Evolutionary conservation across 805 yeast genomes (phyloP).

Genomic region (Novakomyces olei): DNA sequence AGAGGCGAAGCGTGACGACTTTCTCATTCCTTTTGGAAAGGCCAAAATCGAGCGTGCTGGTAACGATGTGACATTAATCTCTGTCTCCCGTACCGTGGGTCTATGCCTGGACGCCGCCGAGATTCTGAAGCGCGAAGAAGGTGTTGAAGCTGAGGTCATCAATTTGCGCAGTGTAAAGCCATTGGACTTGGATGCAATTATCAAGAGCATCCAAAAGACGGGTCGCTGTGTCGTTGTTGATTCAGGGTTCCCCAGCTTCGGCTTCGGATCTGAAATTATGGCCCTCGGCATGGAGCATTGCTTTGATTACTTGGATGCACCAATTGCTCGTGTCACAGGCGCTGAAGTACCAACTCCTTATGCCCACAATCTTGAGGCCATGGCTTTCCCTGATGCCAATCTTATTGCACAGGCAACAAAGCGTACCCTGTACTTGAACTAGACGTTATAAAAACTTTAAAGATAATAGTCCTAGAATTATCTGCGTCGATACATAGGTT

Average conservation of each 20-base stretch:
- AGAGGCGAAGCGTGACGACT: conserved; percentile 75
- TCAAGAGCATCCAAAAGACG: conserved; percentile 84
- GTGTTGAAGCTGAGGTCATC: conserved; percentile 77
- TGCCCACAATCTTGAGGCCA: conserved; percentile 85
- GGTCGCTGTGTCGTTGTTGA: conserved; percentile 90
- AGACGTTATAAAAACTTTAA: no score
- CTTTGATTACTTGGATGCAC: conserved; percentile 94
- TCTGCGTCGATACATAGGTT: no score
- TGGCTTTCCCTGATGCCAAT: conserved; percentile 95
- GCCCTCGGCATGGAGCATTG: conserved; percentile 99
- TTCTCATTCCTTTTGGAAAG: conserved; percentile 76
- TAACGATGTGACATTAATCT: conserved; percentile 65
- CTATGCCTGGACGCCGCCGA: conserved; percentile 81
- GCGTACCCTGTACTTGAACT: conserved; percentile 18
- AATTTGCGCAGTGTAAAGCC: conserved; percentile 96
- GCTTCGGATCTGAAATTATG: conserved; percentile 94
- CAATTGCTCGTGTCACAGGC: conserved; percentile 95
- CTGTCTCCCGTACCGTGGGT: conserved; percentile 80
- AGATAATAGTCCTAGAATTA: no score
- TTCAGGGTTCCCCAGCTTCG: conserved; percentile 94
- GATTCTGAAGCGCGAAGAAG: conserved; percentile 56
- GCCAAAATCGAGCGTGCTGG: conserved; percentile 93
- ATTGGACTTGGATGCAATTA: conserved; percentile 66
- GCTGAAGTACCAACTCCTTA: conserved; percentile 99
- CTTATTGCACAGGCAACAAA: conserved; percentile 54